phyloP scores from a whole-genome alignment of 73 alveolate genomes.

The Tetrahymena thermophila region DNA sequence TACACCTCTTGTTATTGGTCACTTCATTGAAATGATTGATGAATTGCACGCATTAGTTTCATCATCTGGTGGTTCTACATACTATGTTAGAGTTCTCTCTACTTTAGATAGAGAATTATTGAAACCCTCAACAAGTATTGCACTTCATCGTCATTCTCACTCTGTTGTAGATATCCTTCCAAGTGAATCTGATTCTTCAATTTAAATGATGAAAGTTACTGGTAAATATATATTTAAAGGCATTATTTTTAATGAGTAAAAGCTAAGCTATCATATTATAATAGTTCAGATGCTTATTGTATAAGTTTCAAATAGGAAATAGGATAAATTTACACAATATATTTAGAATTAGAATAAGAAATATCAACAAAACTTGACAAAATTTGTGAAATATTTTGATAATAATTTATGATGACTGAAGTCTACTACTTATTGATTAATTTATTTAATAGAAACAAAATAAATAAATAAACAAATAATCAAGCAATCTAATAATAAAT shows the following conservation, averaged over 20 bases:
- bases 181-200: conserved; percentile 94
- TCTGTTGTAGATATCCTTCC: conserved; percentile 99
- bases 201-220: conserved; percentile 78
- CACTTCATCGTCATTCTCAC: conserved; percentile 97
- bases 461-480: neutral
- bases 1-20: conserved; percentile 79
- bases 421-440: neutral
- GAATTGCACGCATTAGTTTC: conserved; percentile 96
- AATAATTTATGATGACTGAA: neutral
- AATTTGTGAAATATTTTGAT: neutral
- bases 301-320: neutral
- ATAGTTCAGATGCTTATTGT: neutral
- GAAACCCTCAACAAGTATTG: conserved; percentile 96
- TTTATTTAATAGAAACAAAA: neutral
- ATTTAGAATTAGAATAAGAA: too few relatives aligned
- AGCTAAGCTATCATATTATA: neutral
- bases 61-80: conserved; percentile 93
- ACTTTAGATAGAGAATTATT: conserved; percentile 97
- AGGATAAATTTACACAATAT: neutral
- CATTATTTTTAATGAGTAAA: neutral
- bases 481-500: neutral
- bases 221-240: neutral
- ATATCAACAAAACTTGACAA: neutral
- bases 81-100: conserved; percentile 94
- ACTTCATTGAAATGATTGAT: conserved; percentile 97